Conservation (phyloP, 1,284 basidiomycete genomes). For the Malassezia vespertilionis region DNA sequence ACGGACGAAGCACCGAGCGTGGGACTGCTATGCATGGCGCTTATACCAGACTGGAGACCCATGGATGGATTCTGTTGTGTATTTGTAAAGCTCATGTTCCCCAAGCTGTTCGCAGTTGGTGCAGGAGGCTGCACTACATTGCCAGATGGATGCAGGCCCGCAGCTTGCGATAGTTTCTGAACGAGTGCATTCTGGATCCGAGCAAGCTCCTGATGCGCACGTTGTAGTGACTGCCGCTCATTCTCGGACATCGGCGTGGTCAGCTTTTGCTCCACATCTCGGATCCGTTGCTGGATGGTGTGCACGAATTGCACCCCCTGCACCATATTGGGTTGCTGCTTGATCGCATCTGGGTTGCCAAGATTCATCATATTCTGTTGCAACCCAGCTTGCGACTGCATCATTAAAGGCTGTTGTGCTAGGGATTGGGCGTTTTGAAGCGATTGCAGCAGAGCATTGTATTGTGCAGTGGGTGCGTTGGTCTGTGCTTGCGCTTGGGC, state of each 20-base stretch:
- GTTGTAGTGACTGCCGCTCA: slow-evolving; percentile 25
- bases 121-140: slow-evolving; percentile 20
- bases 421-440: slow-evolving; percentile 9
- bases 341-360: background rate
- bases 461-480: background rate
- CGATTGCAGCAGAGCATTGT: background rate
- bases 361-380: background rate
- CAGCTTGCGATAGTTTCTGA: slow-evolving; percentile 20
- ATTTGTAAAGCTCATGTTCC: background rate
- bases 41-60: background rate
- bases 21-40: background rate
- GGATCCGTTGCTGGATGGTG: slow-evolving; percentile 30
- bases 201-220: slow-evolving; percentile 24
- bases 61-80: slow-evolving; percentile 8
- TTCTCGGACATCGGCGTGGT: slow-evolving; percentile 21
- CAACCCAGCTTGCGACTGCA: background rate
- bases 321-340: slow-evolving; percentile 10
- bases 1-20: background rate
- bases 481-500: background rate
- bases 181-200: slow-evolving; percentile 24
- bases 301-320: slow-evolving; percentile 28
- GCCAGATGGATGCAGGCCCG: slow-evolving; percentile 11
- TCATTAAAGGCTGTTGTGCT: slow-evolving; percentile 18
- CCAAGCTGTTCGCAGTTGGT: slow-evolving; percentile 9
- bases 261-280: slow-evolving; percentile 30